Percentiles rank a stretch among this genome's conserved stretches.
Evolutionary conservation across 2,329 filamentous ascomycete species (phyloP).

Genomic region (Aspergillus nomiae): DNA sequence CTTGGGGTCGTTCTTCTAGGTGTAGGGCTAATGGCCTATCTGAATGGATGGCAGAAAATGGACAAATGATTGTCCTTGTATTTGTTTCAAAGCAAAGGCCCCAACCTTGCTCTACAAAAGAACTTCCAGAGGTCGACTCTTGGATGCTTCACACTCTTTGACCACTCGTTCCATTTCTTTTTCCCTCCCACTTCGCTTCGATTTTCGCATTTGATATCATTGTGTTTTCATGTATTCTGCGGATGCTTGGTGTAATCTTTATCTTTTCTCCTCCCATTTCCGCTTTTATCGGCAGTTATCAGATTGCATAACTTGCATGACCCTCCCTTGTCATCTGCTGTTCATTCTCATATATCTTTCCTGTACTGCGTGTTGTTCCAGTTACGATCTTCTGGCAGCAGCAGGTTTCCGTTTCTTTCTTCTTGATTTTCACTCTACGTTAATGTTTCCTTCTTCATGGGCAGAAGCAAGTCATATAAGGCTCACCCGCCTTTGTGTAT

Average conservation of each 20-base stretch:
- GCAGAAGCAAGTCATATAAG: constrained; percentile 23
- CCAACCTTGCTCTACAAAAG: neutral
- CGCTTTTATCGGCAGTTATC: constrained; percentile 29
- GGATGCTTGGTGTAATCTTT: constrained; percentile 17
- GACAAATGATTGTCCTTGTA: constrained; percentile 43
- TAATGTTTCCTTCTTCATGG: constrained; percentile 26
- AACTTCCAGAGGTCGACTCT: neutral
- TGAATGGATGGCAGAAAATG: constrained; percentile 75
- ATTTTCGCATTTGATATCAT: constrained; percentile 13
- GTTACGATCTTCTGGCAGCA: constrained; percentile 30
- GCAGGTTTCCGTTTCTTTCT: constrained; percentile 6
- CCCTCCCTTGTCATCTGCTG: constrained; percentile 21
- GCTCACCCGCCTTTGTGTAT: constrained; percentile 29
- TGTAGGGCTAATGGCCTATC: constrained; percentile 81
- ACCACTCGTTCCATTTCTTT: constrained; percentile 16
- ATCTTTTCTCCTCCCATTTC: constrained; percentile 20
- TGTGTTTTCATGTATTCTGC: constrained; percentile 17
- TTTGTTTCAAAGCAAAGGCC: neutral
- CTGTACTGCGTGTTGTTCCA: constrained; percentile 22
- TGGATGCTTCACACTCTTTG: constrained; percentile 17
- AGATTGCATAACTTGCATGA: constrained; percentile 29
- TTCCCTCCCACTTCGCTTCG: constrained; percentile 11
- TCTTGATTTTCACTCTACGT: constrained; percentile 21
- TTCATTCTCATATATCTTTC: constrained; percentile 18
- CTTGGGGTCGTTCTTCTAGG: constrained; percentile 78